Evolutionary conservation across 2,329 filamentous ascomycete species (phyloP).

Genomic region (Thelonectria rubi): DNA sequence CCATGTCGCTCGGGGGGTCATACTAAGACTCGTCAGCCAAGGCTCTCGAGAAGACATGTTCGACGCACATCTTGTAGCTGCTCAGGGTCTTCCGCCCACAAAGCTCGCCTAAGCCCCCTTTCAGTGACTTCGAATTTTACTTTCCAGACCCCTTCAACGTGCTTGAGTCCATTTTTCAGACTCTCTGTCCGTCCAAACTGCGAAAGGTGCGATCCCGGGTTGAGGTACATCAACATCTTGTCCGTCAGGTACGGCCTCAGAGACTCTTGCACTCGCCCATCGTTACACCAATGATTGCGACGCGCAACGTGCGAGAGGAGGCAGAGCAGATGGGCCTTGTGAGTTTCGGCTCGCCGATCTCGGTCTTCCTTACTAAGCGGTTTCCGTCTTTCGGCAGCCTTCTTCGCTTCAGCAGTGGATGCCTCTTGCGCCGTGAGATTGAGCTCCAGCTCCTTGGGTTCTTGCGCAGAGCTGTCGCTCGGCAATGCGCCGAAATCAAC

Average conservation of each 20-base stretch:
- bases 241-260: constrained; percentile 72
- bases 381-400: constrained; percentile 55
- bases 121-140: constrained; percentile 76
- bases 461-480: constrained; percentile 36
- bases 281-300: constrained; percentile 91
- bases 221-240: constrained; percentile 73
- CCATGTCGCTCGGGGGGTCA: constrained; percentile 68
- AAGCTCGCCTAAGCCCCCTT: constrained; percentile 72
- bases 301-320: constrained; percentile 79
- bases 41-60: constrained; percentile 1
- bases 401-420: constrained; percentile 44
- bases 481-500: constrained; percentile 53
- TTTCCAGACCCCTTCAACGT: constrained; percentile 73
- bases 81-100: constrained; percentile 77
- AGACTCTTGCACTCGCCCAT: constrained; percentile 70
- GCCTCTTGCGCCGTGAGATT: constrained; percentile 60
- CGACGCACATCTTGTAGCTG: constrained; percentile 65
- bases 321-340: constrained; percentile 87
- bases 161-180: constrained; percentile 80
- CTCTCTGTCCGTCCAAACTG: constrained; percentile 82
- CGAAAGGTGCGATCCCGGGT: constrained; percentile 70
- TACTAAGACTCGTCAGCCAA: constrained; percentile 53
- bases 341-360: constrained; percentile 73
- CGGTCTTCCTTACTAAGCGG: constrained; percentile 64
- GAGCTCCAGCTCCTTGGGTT: constrained; percentile 56